Conservation (phyloP, 805 yeast species). For the Danielia reshetovae region DNA sequence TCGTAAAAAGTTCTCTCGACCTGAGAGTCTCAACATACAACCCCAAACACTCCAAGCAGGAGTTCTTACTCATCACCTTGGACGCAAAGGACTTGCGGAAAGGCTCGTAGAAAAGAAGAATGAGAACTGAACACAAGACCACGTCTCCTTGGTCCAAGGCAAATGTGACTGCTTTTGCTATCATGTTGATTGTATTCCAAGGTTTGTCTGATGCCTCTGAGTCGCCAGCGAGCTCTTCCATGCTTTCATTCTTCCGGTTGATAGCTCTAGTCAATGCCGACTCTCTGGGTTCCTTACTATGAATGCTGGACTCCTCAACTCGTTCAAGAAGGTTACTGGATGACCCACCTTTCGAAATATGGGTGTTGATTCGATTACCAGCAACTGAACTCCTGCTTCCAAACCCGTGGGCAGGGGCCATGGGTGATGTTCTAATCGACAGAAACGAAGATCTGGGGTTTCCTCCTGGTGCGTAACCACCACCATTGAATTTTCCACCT, state of each 20-base stretch:
- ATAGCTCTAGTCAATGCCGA: slow-evolving; percentile 27
- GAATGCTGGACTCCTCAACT: slow-evolving; percentile 15
- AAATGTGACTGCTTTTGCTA: slow-evolving; percentile 50
- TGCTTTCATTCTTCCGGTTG: slow-evolving; percentile 2
- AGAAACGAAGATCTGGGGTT: slow-evolving; percentile 4
- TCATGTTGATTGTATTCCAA: slow-evolving; percentile 52
- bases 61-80: slow-evolving; percentile 17
- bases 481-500: neutral
- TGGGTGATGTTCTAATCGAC: slow-evolving; percentile 7
- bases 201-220: slow-evolving; percentile 29
- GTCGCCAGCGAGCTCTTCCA: no score
- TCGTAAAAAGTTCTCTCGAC: slow-evolving; percentile 47
- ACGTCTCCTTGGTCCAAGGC: slow-evolving; percentile 62
- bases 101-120: slow-evolving; percentile 47
- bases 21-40: slow-evolving; percentile 53
- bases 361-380: neutral
- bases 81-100: slow-evolving; percentile 7
- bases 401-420: slow-evolving; percentile 5
- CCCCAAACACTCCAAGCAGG: slow-evolving; percentile 53
- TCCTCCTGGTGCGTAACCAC: neutral
- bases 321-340: slow-evolving; percentile 7
- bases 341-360: no score
- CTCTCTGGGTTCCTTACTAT: slow-evolving; percentile 8
- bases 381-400: slow-evolving; percentile 3
- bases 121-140: slow-evolving; percentile 53